A percentile compares a stretch with the other conserved stretches of the same genome.
Evolutionary conservation across 257 asterid species (phyloP).

Genomic region (Euphrasia confusa): DNA sequence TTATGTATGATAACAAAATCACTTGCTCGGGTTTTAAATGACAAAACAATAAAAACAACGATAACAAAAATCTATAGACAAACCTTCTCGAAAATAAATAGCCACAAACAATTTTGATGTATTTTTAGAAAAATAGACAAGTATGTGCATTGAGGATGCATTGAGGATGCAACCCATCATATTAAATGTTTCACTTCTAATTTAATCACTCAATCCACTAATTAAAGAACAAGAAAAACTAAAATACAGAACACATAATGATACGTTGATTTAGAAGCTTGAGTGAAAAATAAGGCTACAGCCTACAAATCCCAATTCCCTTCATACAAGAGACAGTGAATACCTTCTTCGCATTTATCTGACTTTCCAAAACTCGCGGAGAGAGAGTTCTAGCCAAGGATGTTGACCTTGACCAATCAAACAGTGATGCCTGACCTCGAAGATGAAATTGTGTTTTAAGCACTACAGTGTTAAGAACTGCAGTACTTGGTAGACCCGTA

Average conservation of each 20-base stretch:
- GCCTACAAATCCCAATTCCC: not conserved
- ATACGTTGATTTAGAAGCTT: not conserved
- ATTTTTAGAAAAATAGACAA: not conserved
- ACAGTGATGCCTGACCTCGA: constrained; percentile 89
- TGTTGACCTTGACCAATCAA: constrained; percentile 96
- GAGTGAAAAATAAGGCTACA: constrained; percentile 20
- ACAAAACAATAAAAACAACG: no score
- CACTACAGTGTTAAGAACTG: no score
- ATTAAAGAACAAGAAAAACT: constrained; percentile 1
- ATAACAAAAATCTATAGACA: no score
- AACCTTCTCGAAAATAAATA: no score
- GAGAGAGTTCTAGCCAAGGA: constrained; percentile 93
- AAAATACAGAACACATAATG: constrained; percentile 8
- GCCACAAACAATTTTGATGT: no score
- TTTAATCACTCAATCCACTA: constrained; percentile 10
- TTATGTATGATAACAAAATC: not conserved
- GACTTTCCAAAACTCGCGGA: constrained; percentile 97
- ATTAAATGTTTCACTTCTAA: constrained; percentile 1
- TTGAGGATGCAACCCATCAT: not conserved
- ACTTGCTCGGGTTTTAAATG: no score
- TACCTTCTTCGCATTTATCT: constrained; percentile 98
- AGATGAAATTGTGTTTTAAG: constrained; percentile 26
- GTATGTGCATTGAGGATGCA: not conserved
- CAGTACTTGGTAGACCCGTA: no score
- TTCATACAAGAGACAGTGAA: constrained; percentile 20